Base-by-base conservation (phyloP, 345 rosid genomes). In the Lumnitzera littorea region DNA sequence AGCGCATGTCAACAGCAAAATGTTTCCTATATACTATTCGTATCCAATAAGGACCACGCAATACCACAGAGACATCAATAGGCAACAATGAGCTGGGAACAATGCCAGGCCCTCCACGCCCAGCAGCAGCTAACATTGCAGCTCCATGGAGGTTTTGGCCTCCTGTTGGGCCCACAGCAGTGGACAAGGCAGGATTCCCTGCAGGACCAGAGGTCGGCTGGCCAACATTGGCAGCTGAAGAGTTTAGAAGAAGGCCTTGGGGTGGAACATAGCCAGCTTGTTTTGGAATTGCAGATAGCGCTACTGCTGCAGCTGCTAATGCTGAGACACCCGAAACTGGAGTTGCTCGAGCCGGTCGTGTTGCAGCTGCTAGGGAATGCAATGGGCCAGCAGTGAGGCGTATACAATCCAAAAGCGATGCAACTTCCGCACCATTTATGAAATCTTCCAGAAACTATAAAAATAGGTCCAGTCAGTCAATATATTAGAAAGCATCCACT, bases 41-140 rank as follows among this genome's bases (percentile, higher is more conserved):
- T 56, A 91, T 91, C 99, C 99, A 91, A 71, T 91, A 95, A 24
- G 99, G 99, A 29, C 97, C 97, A 54, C 99, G 96, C 60, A 95
- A 75, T 29, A 95, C 99, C 62, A 95, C 95, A 77, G 99, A 95
- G 68, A 95, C 99, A 84, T 91, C 99, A 23, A 91, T 88, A 31
- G 99, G 99, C 74, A 90, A 81, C 60, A 95, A 81, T 46, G 99
- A 95, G 72, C 96, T 95, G 9, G 97, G 96, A 67, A 90, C 97
- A 69, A 95, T 90, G 78, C 97, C 97, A 68, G 99, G 97, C 57
- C 95, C 97, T 24, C 88, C 86, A 75, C 96, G 82, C 57, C 90
- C 89, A 57, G 88, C 81, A 56, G 91, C 84, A 70, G 86, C 88
- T 70, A 85, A 78, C 85, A 89, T 84, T 65, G 89, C 91, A 67